Percentiles rank a stretch among this genome's conserved stretches.
Evolutionary conservation across 305 asterid genomes (phyloP).

Genomic region (Petunia hybrid): DNA sequence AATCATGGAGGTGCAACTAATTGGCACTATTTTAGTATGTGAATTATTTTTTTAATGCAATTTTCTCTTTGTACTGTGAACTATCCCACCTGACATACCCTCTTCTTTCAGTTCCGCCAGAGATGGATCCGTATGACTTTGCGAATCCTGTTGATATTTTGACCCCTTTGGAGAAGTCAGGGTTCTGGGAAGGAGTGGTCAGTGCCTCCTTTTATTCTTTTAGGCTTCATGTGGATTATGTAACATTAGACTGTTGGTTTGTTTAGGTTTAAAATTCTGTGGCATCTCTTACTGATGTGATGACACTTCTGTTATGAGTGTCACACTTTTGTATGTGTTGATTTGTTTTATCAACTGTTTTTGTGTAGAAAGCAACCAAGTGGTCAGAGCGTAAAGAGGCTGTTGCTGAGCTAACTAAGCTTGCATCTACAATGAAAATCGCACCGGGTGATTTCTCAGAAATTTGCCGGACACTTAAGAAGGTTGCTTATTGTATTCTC

Average conservation of each 20-base stretch:
- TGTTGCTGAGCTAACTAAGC: conserved; percentile 93
- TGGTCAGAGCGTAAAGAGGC: conserved; percentile 99
- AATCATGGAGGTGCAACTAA: neutral
- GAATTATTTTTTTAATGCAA: conserved; percentile 13
- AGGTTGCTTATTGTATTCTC: conserved; percentile 50
- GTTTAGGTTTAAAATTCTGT: neutral
- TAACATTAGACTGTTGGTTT: neutral
- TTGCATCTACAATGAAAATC: conserved; percentile 93
- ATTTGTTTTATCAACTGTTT: conserved; percentile 17
- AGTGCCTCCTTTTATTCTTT: conserved; percentile 43
- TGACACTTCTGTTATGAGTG: conserved; percentile 34
- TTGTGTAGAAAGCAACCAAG: conserved; percentile 89
- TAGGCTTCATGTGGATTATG: conserved; percentile 29
- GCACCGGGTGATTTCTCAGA: conserved; percentile 98
- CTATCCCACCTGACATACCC: conserved; percentile 41
- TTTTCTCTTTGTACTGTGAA: conserved; percentile 14
- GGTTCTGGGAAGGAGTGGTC: conserved; percentile 99
- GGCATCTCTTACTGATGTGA: conserved; percentile 8
- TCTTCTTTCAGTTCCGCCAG: conserved; percentile 80
- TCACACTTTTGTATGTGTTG: conserved; percentile 20
- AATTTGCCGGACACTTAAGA: conserved; percentile 92
- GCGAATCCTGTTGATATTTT: conserved; percentile 98
- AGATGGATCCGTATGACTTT: conserved; percentile 96
- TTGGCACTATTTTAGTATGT: neutral
- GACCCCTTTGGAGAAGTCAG: conserved; percentile 96